Evolutionary conservation across 345 rosid genomes (phyloP).

Genomic region (Syzygium grande): DNA sequence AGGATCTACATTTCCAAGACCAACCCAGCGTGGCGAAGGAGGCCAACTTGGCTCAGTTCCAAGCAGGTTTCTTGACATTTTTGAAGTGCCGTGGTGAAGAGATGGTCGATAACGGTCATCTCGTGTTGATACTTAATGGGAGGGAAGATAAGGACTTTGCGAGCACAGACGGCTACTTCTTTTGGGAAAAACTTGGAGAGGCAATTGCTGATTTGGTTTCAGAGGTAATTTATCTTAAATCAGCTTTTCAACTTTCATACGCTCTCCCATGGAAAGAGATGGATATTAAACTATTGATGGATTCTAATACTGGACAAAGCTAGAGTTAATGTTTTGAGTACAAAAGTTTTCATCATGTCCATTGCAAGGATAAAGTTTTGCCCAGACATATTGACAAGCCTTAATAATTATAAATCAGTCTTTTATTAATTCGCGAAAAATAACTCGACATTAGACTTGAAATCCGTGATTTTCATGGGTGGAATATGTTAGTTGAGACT

Average conservation of each 20-base stretch:
- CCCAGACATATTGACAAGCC: not conserved
- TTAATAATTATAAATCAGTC: not conserved
- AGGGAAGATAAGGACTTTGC: not conserved
- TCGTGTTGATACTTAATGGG: conserved; percentile 6
- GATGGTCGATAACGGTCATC: conserved; percentile 5
- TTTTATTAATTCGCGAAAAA: not conserved
- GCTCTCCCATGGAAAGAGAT: not conserved
- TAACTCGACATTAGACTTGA: not conserved
- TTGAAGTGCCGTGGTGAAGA: conserved; percentile 7
- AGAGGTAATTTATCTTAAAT: not conserved
- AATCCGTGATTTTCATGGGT: not conserved
- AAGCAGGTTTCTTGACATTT: conserved; percentile 9
- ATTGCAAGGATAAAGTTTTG: not conserved
- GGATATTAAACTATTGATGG: not conserved
- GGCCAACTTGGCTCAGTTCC: conserved; percentile 12
- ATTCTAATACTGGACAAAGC: not conserved
- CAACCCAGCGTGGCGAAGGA: conserved; percentile 3
- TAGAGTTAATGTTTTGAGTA: not conserved
- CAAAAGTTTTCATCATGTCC: not conserved
- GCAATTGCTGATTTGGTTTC: conserved; percentile 6
- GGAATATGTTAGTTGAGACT: not conserved
- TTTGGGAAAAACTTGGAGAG: conserved; percentile 3
- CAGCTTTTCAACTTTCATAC: not conserved
- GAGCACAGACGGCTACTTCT: not conserved
- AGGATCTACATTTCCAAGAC: conserved; percentile 9